Evolutionary conservation across 306 rosid species (phyloP), one percentile per base, ranked within the genome.

Genomic region (Sphenostylis stenocarpa): DNA sequence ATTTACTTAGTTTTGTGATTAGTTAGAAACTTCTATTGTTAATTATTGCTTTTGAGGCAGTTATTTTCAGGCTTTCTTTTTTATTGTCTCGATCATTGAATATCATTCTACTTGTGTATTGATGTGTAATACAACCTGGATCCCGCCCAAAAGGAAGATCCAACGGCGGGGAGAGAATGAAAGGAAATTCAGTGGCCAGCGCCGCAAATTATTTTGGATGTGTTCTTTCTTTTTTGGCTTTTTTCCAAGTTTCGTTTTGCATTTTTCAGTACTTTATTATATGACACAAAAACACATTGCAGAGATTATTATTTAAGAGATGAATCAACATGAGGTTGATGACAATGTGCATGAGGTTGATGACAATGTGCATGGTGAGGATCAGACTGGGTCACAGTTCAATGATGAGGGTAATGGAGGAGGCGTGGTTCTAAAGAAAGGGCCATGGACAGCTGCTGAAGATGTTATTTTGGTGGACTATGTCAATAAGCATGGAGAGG

Each of bases 241-340:
- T 78, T 48, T 8, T 51, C 43, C 10, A 8, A 51, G 28, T 55
- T 55, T 70, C 20, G 14, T 64, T 45, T 26, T 20, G 55, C 6
- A 15, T 7, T 33, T 78, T 61, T 53, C 26, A 48, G 62, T 33
- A 8, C 23, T 48, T 49, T 33, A 12, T 33, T 81, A 17, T 77
- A 70, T 74, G 63, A 56, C 63, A 77, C 53, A 81, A 39, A 58
- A 75, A 57, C 39, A 72, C 85, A 81, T 72, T 78, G 73, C 80
- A 81, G 85, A 75, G 44, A 51, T 65, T 70, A 47, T 66, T 64
- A 52, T 81, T 70, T 77, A 73, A 44, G 86, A 83, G 87, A 91
- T 91, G 98, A 87, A 81, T 74, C 81, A 26, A 49, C n/a, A n/a
- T n/a, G n/a, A n/a, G n/a, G n/a, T n/a, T n/a, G n/a, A 77, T 74